Base-by-base conservation (phyloP, 108 stramenopile species). In the Aurantiochytrium sp. region DNA sequence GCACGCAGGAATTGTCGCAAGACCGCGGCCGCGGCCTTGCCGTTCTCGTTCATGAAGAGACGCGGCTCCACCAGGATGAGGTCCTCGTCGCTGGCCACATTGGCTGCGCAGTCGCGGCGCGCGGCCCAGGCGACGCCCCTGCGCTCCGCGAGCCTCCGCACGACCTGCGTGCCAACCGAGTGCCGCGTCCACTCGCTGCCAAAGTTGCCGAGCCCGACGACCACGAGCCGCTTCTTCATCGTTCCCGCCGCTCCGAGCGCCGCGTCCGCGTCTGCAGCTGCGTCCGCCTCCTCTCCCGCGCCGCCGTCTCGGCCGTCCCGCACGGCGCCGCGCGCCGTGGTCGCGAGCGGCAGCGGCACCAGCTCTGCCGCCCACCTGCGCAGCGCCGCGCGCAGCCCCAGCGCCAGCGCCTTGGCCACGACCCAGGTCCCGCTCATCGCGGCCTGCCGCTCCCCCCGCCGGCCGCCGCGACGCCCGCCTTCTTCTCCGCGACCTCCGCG, bases 1-100 rank as follows among this genome's bases (percentile, higher is more conserved):
- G 64, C 25, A 18, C 42, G 25, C 42, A 69, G 64, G 4, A 53
- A 83, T 8, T 83, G 45, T 6, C 51, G 19, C 76, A 53, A 6
- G 19, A 23, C 76, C 6, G 76, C 76, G 3, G 51, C 19, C 12
- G 49, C 76, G n/a, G 76, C 76, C 51, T 53, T 83, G 45, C 76
- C 76, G 76, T 53, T 83, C 51, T 83, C 76, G 51, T 83, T 83
- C 76, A 83, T 83, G 51, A 83, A 83, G 19, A 83, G 76, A 10
- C 51, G 44, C 6, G 76, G 76, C 51, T 83, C 76, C 19, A 83
- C 51, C 10, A 83, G 51, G 8, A 83, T 23, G 28, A 83, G 6
- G 6, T 83, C 16, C n/a, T 83, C 51, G 51, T 83, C 76, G 18
- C 8, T 6, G 6, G 76, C 76, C 6, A 83, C 76, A 12, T 83